Conservation (phyloP, 371 early-diverging fungal genomes). For the Coemansia sp. region DNA sequence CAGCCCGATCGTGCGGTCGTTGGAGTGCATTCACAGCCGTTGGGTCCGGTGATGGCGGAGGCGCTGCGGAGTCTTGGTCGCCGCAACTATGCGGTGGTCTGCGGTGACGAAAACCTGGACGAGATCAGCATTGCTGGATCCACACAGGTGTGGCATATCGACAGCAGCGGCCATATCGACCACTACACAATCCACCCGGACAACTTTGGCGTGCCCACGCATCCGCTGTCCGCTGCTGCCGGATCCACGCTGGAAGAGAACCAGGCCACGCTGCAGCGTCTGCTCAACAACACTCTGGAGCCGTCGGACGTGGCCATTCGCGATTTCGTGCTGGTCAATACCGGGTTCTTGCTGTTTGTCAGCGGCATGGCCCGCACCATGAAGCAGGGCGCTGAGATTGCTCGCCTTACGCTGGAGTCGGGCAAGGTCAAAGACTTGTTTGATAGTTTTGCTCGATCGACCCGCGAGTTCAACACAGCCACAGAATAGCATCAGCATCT, state of each 20-base stretch:
- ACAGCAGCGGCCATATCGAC: conserved; percentile 56
- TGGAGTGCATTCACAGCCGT: conserved; percentile 78
- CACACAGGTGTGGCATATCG: conserved; percentile 51
- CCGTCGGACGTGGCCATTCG: conserved; percentile 62
- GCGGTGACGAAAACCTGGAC: conserved; percentile 48
- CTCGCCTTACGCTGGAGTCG: conserved; percentile 66
- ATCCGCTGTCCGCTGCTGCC: conserved; percentile 70
- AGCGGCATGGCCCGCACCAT: conserved; percentile 71
- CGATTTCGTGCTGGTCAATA: conserved; percentile 90
- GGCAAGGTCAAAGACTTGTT: conserved; percentile 70
- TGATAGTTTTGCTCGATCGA: conserved; percentile 60
- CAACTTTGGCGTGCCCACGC: conserved; percentile 81
- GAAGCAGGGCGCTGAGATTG: conserved; percentile 77
- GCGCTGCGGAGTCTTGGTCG: conserved; percentile 72
- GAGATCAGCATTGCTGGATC: conserved; percentile 49
- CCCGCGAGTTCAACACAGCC: conserved; percentile 31
- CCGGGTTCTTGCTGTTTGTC: conserved; percentile 81
- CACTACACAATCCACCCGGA: conserved; percentile 70
- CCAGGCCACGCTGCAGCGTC: conserved; percentile 63
- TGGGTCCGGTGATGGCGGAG: conserved; percentile 85
- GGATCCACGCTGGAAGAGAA: conserved; percentile 80
- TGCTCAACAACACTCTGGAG: conserved; percentile 62
- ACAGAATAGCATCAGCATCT: too few relatives aligned
- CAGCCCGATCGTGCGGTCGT: conserved; percentile 78
- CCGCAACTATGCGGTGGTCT: conserved; percentile 66